Percentiles rank a stretch among this genome's conserved stretches.
These are phyloP conservation scores for Isoetes taiwanensis DNA, from an alignment of 75 land plant species.

Conservation along the genomic window DNA sequence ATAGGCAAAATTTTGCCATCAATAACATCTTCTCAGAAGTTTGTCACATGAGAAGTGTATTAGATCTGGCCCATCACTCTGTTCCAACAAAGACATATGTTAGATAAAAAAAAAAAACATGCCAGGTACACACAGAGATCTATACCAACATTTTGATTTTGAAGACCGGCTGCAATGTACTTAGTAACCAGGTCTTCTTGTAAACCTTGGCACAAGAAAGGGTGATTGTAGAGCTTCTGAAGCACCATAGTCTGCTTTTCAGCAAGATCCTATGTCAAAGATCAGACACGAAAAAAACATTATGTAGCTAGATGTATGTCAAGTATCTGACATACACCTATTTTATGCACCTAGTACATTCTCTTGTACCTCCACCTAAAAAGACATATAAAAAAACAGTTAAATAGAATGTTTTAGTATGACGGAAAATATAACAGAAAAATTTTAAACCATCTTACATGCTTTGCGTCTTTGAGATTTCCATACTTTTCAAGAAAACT, in stretches of 20 bases:
- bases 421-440: too few relatives aligned
- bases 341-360: slow-evolving; percentile 17
- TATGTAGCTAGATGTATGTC: background rate
- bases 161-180: background rate
- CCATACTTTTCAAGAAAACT: slow-evolving; percentile 26
- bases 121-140: too few relatives aligned
- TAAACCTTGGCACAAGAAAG: slow-evolving; percentile 22
- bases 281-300: background rate
- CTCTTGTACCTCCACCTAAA: too few relatives aligned
- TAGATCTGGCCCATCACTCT: too few relatives aligned
- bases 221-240: slow-evolving; percentile 26
- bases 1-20: slow-evolving; percentile 20
- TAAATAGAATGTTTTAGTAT: too few relatives aligned
- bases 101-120: too few relatives aligned
- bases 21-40: slow-evolving; percentile 25
- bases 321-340: too few relatives aligned
- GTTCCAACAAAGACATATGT: too few relatives aligned
- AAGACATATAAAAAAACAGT: too few relatives aligned
- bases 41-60: too few relatives aligned
- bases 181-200: slow-evolving; percentile 18
- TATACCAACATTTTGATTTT: too few relatives aligned
- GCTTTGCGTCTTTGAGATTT: background rate
- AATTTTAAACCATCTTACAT: background rate
- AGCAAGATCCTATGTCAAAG: background rate
- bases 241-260: slow-evolving; percentile 22